Percentiles rank a stretch among this genome's conserved stretches.
These are phyloP conservation scores for Ascochyta lentis DNA, from an alignment of 2,329 filamentous ascomycete genomes.

Conservation along the genomic window DNA sequence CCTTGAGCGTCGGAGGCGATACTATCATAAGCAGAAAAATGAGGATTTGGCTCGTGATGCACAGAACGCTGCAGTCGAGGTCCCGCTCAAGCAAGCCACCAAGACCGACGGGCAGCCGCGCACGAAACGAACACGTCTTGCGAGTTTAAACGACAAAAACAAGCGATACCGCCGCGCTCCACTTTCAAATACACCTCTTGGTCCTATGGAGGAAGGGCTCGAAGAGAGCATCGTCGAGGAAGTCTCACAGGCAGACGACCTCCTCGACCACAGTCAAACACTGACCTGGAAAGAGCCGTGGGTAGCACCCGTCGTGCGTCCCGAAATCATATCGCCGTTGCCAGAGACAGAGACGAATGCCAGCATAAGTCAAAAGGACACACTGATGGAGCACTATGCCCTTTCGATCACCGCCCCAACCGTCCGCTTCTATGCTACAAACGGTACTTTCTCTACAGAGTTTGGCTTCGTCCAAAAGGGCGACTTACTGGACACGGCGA, in stretches of 20 bases:
- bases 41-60: conserved; percentile 27
- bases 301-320: neutral
- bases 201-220: conserved; percentile 16
- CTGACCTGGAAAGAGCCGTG: conserved; percentile 1
- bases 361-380: neutral
- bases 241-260: neutral
- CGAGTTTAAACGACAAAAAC: conserved; percentile 37
- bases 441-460: conserved; percentile 57
- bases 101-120: conserved; percentile 13
- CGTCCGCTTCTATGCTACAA: conserved; percentile 46
- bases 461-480: conserved; percentile 17
- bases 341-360: neutral
- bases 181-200: conserved; percentile 5
- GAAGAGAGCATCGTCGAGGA: conserved; percentile 13
- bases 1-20: conserved; percentile 18
- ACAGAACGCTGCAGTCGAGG: conserved; percentile 31
- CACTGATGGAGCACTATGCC: neutral
- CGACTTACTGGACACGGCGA: conserved; percentile 14
- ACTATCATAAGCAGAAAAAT: conserved; percentile 26
- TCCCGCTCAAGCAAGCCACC: conserved; percentile 14
- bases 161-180: conserved; percentile 27
- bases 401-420: conserved; percentile 27
- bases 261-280: neutral
- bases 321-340: neutral
- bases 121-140: conserved; percentile 31